phyloP scores from a whole-genome alignment of 345 rosid genomes.

The Garcia nutans region DNA sequence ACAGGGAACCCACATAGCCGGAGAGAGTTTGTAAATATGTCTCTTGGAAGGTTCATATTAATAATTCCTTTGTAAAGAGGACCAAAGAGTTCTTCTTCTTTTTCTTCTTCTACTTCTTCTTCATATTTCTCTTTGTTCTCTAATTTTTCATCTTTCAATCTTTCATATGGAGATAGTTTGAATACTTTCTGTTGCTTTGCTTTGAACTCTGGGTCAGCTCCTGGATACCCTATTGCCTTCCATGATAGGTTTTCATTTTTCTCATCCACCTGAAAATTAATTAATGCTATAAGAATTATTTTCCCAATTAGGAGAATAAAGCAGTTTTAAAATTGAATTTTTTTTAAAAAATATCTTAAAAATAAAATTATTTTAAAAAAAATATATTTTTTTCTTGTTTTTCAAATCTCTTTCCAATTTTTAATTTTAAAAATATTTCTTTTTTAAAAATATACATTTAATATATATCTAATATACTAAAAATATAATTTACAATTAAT shows the following conservation, averaged over 20 bases:
- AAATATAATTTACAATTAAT: too few relatives aligned
- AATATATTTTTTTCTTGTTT: too few relatives aligned
- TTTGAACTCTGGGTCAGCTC: constrained; percentile 55
- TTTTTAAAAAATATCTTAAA: too few relatives aligned
- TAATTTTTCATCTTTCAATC: too few relatives aligned
- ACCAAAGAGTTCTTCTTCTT: constrained; percentile 49
- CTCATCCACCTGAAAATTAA: constrained; percentile 49
- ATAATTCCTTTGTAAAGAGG: constrained; percentile 60
- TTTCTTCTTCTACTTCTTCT: background rate
- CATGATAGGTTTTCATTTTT: constrained; percentile 55
- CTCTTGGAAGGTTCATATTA: constrained; percentile 46
- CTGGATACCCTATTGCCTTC: constrained; percentile 73
- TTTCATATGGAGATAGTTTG: background rate
- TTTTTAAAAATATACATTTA: too few relatives aligned
- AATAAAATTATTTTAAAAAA: too few relatives aligned
- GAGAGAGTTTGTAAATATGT: constrained; percentile 40
- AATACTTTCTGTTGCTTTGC: constrained; percentile 17
- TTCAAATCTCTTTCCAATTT: too few relatives aligned
- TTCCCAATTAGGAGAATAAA: too few relatives aligned
- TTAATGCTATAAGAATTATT: too few relatives aligned
- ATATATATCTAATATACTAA: too few relatives aligned
- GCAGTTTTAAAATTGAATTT: too few relatives aligned
- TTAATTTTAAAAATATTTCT: too few relatives aligned
- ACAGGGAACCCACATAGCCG: constrained; percentile 44
- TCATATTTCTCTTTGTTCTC: background rate